phyloP scores from a whole-genome alignment of 345 rosid species.

The Geranium rotundifolium region DNA sequence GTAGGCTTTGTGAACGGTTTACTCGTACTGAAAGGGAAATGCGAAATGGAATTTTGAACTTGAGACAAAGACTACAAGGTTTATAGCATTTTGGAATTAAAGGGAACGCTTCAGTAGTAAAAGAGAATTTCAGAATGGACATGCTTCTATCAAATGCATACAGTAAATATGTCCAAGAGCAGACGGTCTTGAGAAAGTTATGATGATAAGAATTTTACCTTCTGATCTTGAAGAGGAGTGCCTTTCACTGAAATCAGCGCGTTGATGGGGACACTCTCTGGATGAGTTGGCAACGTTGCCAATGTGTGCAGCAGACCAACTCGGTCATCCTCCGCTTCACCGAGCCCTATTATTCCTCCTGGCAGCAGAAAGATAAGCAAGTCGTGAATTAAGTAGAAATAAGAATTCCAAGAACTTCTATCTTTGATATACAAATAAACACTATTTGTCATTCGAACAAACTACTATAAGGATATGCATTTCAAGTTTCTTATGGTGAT shows the following conservation, averaged over 20 bases:
- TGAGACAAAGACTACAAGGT: too few relatives aligned
- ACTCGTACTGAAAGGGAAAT: too few relatives aligned
- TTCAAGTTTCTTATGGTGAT: too few relatives aligned
- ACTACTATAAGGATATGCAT: too few relatives aligned
- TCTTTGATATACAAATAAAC: neutral
- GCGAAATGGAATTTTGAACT: too few relatives aligned
- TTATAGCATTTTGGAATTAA: too few relatives aligned
- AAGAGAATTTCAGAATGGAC: too few relatives aligned
- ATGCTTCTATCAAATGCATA: too few relatives aligned
- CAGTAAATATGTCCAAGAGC: too few relatives aligned
- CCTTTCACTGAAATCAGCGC: conserved; percentile 92
- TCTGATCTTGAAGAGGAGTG: conserved; percentile 91
- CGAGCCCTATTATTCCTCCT: conserved; percentile 99
- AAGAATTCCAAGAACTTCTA: neutral
- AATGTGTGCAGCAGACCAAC: conserved; percentile 82
- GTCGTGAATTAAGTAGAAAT: neutral
- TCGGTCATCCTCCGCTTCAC: conserved; percentile 94
- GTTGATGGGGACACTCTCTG: conserved; percentile 97
- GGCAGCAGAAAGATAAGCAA: conserved; percentile 9
- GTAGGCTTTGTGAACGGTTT: too few relatives aligned
- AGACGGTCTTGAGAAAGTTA: too few relatives aligned
- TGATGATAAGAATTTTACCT: conserved; percentile 30
- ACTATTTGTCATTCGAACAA: neutral
- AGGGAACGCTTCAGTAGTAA: too few relatives aligned
- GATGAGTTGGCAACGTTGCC: conserved; percentile 92